Evolutionary conservation across 192 early-diverging fungal genomes (phyloP).

Genomic region (Umbelopsis sp.): DNA sequence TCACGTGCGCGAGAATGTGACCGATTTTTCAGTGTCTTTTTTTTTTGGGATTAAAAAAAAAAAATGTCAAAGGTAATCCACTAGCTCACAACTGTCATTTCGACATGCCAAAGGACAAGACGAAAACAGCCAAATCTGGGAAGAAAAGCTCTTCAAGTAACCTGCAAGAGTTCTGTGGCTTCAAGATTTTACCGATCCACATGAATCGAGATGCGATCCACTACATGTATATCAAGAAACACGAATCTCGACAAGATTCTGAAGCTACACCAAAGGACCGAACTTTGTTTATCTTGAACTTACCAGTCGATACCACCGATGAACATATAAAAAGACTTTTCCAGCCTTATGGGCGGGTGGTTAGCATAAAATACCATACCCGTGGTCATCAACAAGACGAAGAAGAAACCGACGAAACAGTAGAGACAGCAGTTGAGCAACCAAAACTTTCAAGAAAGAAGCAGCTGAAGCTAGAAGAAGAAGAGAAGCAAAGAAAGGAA

Average conservation of each 20-base stretch:
- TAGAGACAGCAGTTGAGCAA: conserved; percentile 18
- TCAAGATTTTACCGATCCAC: conserved; percentile 55
- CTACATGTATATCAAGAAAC: conserved; percentile 59
- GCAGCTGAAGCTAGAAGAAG: conserved; percentile 29
- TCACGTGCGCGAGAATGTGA: conserved; percentile 6
- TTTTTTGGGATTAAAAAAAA: neutral
- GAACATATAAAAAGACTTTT: conserved; percentile 64
- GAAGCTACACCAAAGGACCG: conserved; percentile 55
- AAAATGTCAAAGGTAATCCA: neutral
- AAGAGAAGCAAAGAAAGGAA: conserved; percentile 33
- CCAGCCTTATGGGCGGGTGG: conserved; percentile 53
- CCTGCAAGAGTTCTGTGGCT: conserved; percentile 54
- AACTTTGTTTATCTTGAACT: conserved; percentile 69
- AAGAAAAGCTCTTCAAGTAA: neutral
- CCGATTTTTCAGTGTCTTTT: neutral
- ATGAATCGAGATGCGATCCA: conserved; percentile 41
- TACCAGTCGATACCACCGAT: conserved; percentile 71
- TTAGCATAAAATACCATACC: conserved; percentile 55
- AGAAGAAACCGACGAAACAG: conserved; percentile 39
- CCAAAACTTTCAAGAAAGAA: conserved; percentile 24
- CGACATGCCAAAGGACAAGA: conserved; percentile 11
- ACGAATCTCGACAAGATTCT: conserved; percentile 45
- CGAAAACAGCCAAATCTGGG: neutral
- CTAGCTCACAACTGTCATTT: neutral
- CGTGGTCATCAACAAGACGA: conserved; percentile 37